A percentile compares a stretch with the other conserved stretches of the same genome.
phyloP scores from a whole-genome alignment of 1,284 basidiomycete genomes.

The Ceratorhiza oryzae-sativae region DNA sequence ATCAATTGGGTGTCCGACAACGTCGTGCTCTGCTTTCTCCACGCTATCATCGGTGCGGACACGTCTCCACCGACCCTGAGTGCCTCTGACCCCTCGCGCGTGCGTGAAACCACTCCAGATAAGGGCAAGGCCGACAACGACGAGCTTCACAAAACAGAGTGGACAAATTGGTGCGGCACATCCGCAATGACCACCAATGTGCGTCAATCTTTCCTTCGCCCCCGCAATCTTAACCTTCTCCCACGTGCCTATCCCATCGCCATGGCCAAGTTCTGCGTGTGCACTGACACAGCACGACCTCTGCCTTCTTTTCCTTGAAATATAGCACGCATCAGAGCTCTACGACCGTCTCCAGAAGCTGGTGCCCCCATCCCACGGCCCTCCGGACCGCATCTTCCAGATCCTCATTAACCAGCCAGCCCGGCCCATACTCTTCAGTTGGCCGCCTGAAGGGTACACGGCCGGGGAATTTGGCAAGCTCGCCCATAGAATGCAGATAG shows the following conservation, averaged over 20 bases:
- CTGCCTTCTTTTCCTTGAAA: conserved; percentile 45
- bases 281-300: conserved; percentile 27
- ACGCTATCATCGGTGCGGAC: conserved; percentile 68
- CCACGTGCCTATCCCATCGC: conserved; percentile 17
- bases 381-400: conserved; percentile 51
- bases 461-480: conserved; percentile 85
- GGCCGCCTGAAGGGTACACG: conserved; percentile 84
- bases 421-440: conserved; percentile 76
- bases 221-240: conserved; percentile 53
- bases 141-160: conserved; percentile 73
- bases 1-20: conserved; percentile 94
- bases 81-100: background rate
- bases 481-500: conserved; percentile 79
- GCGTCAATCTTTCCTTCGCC: conserved; percentile 43
- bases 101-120: conserved; percentile 39
- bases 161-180: conserved; percentile 96
- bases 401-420: conserved; percentile 45
- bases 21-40: conserved; percentile 93
- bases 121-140: conserved; percentile 78
- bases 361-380: conserved; percentile 44
- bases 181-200: conserved; percentile 55
- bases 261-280: conserved; percentile 12
- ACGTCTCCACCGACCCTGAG: conserved; percentile 9
- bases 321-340: conserved; percentile 57
- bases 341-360: conserved; percentile 49